Percentiles rank a stretch among this genome's conserved stretches.
Conservation (phyloP, 805 yeast genomes). For the Lipomyces anomalus region DNA sequence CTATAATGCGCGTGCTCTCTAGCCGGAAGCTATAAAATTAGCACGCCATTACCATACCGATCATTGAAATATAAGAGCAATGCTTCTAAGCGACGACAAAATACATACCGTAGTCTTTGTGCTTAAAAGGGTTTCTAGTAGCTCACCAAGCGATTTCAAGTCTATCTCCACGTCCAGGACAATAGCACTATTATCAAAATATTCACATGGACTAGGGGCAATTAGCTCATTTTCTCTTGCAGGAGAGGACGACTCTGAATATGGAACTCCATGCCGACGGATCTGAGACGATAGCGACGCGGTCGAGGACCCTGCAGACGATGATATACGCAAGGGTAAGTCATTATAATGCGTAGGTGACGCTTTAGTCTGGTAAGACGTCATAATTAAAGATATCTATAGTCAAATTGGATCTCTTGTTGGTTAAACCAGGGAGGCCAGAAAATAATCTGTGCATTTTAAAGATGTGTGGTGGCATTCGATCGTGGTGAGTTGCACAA, state of each 20-base stretch:
- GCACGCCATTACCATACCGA: neutral
- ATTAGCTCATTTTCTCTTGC: neutral
- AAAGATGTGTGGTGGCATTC: too few species aligned
- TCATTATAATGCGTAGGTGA: constrained; percentile 22
- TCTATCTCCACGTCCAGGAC: neutral
- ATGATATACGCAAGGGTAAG: constrained; percentile 1
- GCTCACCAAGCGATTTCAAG: neutral
- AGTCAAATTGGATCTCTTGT: too few species aligned
- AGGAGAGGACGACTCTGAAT: too few species aligned
- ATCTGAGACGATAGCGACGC: too few species aligned
- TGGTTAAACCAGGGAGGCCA: too few species aligned
- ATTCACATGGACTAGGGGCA: neutral
- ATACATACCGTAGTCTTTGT: constrained; percentile 6
- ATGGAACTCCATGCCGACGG: too few species aligned
- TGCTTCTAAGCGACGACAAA: neutral
- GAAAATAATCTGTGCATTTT: too few species aligned
- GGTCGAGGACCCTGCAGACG: neutral
- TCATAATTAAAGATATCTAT: too few species aligned
- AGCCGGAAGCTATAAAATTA: constrained; percentile 9
- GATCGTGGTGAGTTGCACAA: too few species aligned
- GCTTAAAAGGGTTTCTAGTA: constrained; percentile 5
- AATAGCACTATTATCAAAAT: neutral
- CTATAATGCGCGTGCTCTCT: constrained; percentile 16
- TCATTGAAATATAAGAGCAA: too few species aligned
- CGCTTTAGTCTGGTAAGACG: constrained; percentile 18